A percentile compares a stretch with the other conserved stretches of the same genome.
Conservation (phyloP, 2,329 filamentous ascomycete genomes). For the Paecilomyces formosus region DNA sequence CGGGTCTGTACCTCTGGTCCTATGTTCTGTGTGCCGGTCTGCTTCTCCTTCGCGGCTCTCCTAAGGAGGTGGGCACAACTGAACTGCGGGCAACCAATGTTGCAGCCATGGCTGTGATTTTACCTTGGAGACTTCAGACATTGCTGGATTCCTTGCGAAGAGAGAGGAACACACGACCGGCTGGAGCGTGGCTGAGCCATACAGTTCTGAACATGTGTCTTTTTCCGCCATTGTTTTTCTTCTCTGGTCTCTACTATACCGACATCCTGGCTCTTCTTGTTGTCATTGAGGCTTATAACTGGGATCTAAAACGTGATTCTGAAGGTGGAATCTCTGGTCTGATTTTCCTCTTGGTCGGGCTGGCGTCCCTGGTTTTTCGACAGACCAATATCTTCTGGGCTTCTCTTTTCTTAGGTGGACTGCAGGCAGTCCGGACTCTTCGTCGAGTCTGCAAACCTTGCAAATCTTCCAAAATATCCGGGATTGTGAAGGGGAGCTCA, state of each 20-base stretch:
- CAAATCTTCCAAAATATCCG: constrained; percentile 16
- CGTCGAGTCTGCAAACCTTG: constrained; percentile 19
- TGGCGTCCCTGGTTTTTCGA: constrained; percentile 65
- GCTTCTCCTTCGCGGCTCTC: constrained; percentile 17
- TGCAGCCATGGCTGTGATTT: constrained; percentile 23
- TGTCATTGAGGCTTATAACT: constrained; percentile 62
- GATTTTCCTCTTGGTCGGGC: constrained; percentile 49
- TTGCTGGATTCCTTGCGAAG: constrained; percentile 42
- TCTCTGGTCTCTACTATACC: constrained; percentile 90
- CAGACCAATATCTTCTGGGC: constrained; percentile 99
- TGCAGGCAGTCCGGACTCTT: constrained; percentile 33
- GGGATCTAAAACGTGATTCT: constrained; percentile 32
- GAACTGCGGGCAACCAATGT: constrained; percentile 32
- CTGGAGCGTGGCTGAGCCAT: constrained; percentile 28
- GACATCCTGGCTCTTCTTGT: constrained; percentile 75
- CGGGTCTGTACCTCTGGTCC: constrained; percentile 61
- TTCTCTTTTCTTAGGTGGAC: constrained; percentile 42
- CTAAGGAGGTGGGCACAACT: constrained; percentile 24
- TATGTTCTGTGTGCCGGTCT: constrained; percentile 36
- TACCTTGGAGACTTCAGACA: constrained; percentile 47
- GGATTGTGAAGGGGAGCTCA: constrained; percentile 24
- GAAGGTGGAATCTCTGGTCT: constrained; percentile 14
- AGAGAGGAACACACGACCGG: constrained; percentile 19
- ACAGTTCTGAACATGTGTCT: constrained; percentile 68
- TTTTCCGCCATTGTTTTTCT: constrained; percentile 92